Evolutionary conservation across 345 rosid genomes (phyloP).

Genomic region (Streptanthus diversifolius): DNA sequence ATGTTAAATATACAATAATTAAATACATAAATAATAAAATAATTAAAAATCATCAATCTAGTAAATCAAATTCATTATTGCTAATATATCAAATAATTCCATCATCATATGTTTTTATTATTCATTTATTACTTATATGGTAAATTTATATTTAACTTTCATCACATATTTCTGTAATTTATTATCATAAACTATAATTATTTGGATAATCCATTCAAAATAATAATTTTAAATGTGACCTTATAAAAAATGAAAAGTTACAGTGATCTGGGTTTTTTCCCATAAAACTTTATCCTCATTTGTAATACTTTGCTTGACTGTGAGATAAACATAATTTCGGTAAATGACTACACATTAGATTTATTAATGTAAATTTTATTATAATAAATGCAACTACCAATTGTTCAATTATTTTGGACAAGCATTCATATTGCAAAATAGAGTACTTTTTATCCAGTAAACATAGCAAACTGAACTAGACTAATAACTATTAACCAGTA

Average conservation of each 20-base stretch:
- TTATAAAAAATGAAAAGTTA: not conserved
- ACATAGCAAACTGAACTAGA: not conserved
- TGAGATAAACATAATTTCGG: not conserved
- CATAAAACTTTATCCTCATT: not conserved
- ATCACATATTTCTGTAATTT: not conserved
- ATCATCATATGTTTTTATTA: no score
- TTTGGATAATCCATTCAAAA: not conserved
- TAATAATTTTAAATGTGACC: not conserved
- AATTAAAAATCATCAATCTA: no score
- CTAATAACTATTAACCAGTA: not conserved
- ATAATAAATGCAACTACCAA: slow-evolving; percentile 1
- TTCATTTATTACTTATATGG: not conserved
- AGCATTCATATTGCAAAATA: slow-evolving; percentile 4
- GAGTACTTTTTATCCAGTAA: not conserved
- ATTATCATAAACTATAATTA: not conserved
- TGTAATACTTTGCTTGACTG: not conserved
- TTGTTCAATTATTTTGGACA: not conserved
- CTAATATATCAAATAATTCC: no score
- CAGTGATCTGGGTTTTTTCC: not conserved
- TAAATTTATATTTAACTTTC: not conserved
- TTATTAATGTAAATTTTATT: not conserved
- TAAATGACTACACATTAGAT: not conserved
- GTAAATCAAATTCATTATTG: no score
- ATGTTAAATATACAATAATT: no score
- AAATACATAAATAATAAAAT: no score